phyloP scores from a whole-genome alignment of 345 rosid genomes.

The Raphanus raphanistrum region DNA sequence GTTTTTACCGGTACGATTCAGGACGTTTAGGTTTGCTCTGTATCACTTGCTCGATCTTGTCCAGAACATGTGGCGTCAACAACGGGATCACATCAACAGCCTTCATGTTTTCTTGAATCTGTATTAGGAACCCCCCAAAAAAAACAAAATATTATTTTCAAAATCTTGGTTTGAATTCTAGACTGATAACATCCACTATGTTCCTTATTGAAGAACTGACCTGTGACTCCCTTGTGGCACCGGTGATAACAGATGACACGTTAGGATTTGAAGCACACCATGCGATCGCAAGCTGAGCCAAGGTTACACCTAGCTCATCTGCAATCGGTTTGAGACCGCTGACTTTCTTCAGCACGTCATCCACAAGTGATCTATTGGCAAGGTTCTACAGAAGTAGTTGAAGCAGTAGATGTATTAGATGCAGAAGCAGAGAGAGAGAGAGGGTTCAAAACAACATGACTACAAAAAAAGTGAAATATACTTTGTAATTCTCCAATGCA shows the following conservation, averaged over 20 bases:
- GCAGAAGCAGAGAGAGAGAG: conserved; percentile 5
- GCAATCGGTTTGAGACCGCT: conserved; percentile 94
- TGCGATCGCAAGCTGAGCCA: conserved; percentile 94
- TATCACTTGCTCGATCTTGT: conserved; percentile 81
- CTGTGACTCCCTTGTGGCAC: conserved; percentile 98
- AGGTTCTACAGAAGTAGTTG: conserved; percentile 57
- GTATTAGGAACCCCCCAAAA: conserved; percentile 8
- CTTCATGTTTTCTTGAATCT: conserved; percentile 98
- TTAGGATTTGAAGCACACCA: conserved; percentile 99
- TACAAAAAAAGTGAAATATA: conserved; percentile 20
- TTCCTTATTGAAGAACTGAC: conserved; percentile 39
- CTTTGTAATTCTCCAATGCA: conserved; percentile 94
- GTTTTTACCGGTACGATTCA: conserved; percentile 69
- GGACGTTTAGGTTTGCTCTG: conserved; percentile 90
- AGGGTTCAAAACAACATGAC: neutral
- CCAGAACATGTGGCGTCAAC: conserved; percentile 81
- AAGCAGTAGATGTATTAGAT: conserved; percentile 4
- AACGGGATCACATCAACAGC: conserved; percentile 83
- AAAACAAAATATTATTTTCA: neutral
- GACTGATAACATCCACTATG: neutral
- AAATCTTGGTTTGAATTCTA: neutral
- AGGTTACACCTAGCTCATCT: conserved; percentile 92
- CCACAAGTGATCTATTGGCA: conserved; percentile 83
- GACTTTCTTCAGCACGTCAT: conserved; percentile 90
- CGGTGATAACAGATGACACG: conserved; percentile 91